Evolutionary conservation across 306 rosid species (phyloP).

Genomic region (Styphnolobium japonicum): DNA sequence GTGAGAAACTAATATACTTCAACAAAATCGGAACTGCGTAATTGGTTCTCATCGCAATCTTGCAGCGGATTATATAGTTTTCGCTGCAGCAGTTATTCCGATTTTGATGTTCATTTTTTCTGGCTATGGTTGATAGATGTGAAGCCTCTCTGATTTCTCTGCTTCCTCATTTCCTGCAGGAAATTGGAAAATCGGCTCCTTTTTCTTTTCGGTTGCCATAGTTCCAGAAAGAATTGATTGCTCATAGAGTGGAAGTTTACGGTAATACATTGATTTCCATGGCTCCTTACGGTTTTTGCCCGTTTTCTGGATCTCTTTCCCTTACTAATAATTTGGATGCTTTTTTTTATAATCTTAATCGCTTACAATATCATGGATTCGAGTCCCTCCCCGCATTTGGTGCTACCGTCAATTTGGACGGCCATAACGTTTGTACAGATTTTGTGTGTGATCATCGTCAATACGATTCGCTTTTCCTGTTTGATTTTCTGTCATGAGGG

Average conservation of each 20-base stretch:
- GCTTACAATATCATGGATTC: not conserved
- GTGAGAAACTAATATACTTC: conserved; percentile 42
- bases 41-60: not conserved
- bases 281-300: not conserved
- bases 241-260: not conserved
- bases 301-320: conserved; percentile 19
- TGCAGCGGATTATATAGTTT: not conserved
- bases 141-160: conserved; percentile 18
- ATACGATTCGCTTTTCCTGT: not conserved
- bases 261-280: conserved; percentile 23
- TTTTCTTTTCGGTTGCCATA: not conserved
- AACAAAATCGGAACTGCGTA: conserved; percentile 33
- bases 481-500: not conserved
- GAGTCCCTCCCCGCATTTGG: not conserved
- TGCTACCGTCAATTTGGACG: not conserved
- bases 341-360: conserved; percentile 4
- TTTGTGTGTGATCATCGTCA: not conserved
- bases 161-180: conserved; percentile 22
- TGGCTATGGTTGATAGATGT: not conserved
- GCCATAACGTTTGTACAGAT: not conserved
- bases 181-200: not conserved
- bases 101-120: conserved; percentile 15
- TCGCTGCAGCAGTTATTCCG: not conserved
- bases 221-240: conserved; percentile 7
- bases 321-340: not conserved